phyloP scores from a whole-genome alignment of 164 flowering plant genomes.

The Saururus chinensis region DNA sequence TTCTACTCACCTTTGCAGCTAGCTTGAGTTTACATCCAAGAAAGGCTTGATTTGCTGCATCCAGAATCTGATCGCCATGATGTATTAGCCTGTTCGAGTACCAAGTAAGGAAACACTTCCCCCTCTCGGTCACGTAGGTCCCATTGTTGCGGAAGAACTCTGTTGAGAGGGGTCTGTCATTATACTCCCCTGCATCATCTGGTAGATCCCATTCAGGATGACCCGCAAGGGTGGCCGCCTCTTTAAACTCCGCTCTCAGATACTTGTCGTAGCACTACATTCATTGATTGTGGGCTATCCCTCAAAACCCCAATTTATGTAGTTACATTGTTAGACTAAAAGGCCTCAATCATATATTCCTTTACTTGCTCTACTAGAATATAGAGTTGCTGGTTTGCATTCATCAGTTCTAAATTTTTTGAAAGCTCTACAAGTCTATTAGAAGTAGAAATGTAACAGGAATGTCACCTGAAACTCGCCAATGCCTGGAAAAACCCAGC shows the following conservation, averaged over 20 bases:
- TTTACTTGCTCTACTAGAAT: too few relatives aligned
- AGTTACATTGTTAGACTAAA: too few relatives aligned
- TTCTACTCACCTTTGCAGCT: constrained; percentile 55
- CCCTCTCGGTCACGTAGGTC: constrained; percentile 52
- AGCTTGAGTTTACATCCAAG: constrained; percentile 56
- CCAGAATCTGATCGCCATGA: constrained; percentile 87
- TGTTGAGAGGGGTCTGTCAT: constrained; percentile 58
- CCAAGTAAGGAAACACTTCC: constrained; percentile 86
- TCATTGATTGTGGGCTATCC: neutral
- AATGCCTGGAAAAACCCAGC: constrained; percentile 85
- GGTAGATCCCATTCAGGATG: constrained; percentile 79
- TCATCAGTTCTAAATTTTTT: too few relatives aligned
- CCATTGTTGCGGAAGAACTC: constrained; percentile 54
- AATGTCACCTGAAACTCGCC: constrained; percentile 74
- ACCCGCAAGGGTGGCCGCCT: constrained; percentile 46
- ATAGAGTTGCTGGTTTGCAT: too few relatives aligned
- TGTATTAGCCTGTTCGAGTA: constrained; percentile 56
- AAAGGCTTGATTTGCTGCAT: constrained; percentile 64
- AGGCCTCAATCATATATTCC: too few relatives aligned
- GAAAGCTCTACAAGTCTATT: too few relatives aligned
- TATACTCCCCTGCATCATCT: constrained; percentile 65
- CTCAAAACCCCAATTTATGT: too few relatives aligned
- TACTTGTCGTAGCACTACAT: constrained; percentile 82
- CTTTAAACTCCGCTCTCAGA: constrained; percentile 46
- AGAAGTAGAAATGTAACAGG: neutral